Evolutionary conservation across 352 stramenopile genomes (phyloP), one percentile per base, ranked within the genome.

Genomic region (Pythium graminicola): DNA sequence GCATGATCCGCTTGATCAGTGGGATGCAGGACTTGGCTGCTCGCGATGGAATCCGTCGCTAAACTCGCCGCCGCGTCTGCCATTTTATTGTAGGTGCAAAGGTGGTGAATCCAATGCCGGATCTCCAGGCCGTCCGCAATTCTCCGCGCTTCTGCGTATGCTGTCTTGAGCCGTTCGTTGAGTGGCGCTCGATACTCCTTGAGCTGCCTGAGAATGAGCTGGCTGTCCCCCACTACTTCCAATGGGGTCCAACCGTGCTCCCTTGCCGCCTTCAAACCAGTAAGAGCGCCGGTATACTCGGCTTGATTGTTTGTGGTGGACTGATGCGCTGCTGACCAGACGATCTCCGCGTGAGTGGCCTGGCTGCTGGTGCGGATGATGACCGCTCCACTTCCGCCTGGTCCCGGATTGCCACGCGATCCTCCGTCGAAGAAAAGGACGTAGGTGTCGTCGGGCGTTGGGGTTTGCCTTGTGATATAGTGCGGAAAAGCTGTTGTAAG

Each of bases 231-330:
- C 11, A 49, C 28, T 1, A 56, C 49, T 23, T 47, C 36, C 2
- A 56, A 39, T 2, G 11, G 3, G 7, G 47, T 22, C 47, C 47
- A 44, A n/a, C 23, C 23, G 23, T 43, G 31, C 8, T 29, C 4
- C 5, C 22, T 20, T 1, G 45, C 45, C 10, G 45, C 45, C 20
- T 32, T 29, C 2, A 52, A 20, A 8, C 45, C 45, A 2, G 19
- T n/a, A 4, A 52, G 1, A 0, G 42, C 5, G 11, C 45, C 20
- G 13, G 4, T 6, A 24, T 54, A 54, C 23, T 54, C 22, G 1
- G 47, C 47, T 36, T 54, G 47, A 24, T 54, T 54, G 32, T 45
- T 54, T 6, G 47, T 54, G 2, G 47, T 54, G 5, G 47, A 17
- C 0, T 2, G 11, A 16, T 33, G 45, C 8, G 46, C 46, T 7